Base-by-base conservation (phyloP, 768 basidiomycete genomes). In the Mycena belliarum region DNA sequence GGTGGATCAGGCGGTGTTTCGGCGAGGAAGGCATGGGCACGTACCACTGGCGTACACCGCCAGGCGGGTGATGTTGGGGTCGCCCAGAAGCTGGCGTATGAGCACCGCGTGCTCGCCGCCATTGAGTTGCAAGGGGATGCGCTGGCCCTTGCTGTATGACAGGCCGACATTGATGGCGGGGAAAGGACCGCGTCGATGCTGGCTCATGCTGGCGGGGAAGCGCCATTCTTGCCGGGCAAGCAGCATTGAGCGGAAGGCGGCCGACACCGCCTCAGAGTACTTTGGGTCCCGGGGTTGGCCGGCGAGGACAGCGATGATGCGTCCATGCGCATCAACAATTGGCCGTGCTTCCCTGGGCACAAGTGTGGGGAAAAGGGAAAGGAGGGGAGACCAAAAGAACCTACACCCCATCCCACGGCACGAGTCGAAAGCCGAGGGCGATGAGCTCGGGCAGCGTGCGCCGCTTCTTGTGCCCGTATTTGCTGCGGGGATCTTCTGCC, bases 1-100 rank as follows among this genome's bases (percentile, higher is more conserved):
- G n/a, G n/a, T n/a, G n/a, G n/a, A n/a, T n/a, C n/a, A n/a, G n/a
- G n/a, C n/a, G n/a, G n/a, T n/a, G n/a, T n/a, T n/a, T n/a, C n/a
- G n/a, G n/a, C n/a, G n/a, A n/a, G n/a, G n/a, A n/a, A n/a, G n/a
- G n/a, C n/a, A n/a, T n/a, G n/a, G n/a, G n/a, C n/a, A 32, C 60
- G 9, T 25, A 67, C 66, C 33, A 29, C 45, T 63, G 16, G 49
- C 63, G 32, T 57, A 68, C 0, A 52, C 49, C 0, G 65, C 67
- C 14, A 64, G 16, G 0, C 60, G 49, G 0, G 18, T 26, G 35
- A 64, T 37, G 21, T 44, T n/a, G 1, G 21, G 26, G 29, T 62
- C 40, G 11, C n/a, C 38, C 16, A 59, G 33, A 15, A 60, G 62
- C 11, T 23, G 11, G 15, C 12, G 38, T 6, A 52, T 7, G 7